phyloP scores from a whole-genome alignment of 805 yeast species.

The Alloascoidea hylecoeti region DNA sequence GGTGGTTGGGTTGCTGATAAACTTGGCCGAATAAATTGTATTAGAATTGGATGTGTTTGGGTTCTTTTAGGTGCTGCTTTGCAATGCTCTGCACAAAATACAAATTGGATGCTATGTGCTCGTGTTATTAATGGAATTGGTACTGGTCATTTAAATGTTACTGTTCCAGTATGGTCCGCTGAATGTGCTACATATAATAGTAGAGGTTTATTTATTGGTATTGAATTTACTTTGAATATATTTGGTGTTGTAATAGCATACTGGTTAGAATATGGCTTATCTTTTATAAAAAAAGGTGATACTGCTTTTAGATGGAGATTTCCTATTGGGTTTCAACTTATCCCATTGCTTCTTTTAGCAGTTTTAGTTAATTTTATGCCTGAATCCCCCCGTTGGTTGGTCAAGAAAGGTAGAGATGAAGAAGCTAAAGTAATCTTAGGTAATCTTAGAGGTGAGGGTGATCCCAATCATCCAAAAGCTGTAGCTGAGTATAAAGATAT shows the following conservation, averaged over 20 bases:
- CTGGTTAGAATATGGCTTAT: slow-evolving; percentile 63
- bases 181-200: slow-evolving; percentile 55
- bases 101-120: slow-evolving; percentile 14
- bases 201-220: slow-evolving; percentile 54
- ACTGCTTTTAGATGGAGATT: slow-evolving; percentile 49
- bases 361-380: slow-evolving; percentile 44
- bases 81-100: slow-evolving; percentile 11
- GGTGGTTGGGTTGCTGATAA: too few species aligned
- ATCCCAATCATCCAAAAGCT: slow-evolving; percentile 22
- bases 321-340: slow-evolving; percentile 61
- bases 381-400: slow-evolving; percentile 78
- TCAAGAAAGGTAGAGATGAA: slow-evolving; percentile 53
- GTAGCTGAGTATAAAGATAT: slow-evolving; percentile 25
- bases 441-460: slow-evolving; percentile 17
- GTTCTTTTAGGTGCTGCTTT: slow-evolving; percentile 12
- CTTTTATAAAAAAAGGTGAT: slow-evolving; percentile 39
- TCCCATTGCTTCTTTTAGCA: slow-evolving; percentile 46
- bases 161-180: slow-evolving; percentile 73
- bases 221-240: slow-evolving; percentile 61
- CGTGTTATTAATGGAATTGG: slow-evolving; percentile 63
- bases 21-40: slow-evolving; percentile 12
- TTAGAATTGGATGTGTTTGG: slow-evolving; percentile 6
- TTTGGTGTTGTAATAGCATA: slow-evolving; percentile 70
- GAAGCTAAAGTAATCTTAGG: slow-evolving; percentile 27
- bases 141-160: slow-evolving; percentile 62